Conservation (phyloP, 192 early-diverging fungal genomes). For the Gaertneriomyces semiglobifer region DNA sequence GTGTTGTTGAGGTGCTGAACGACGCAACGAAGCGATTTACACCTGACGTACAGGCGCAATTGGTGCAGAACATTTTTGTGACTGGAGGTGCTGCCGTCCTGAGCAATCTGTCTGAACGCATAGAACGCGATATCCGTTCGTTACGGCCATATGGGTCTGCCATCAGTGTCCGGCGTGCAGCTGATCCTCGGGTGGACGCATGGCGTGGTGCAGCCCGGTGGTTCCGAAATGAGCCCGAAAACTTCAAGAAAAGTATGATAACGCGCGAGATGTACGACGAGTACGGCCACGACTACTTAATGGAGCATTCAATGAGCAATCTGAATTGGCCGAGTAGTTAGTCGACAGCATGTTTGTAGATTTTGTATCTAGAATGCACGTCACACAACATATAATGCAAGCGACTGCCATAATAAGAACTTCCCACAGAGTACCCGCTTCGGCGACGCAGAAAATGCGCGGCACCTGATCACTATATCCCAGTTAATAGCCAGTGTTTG, state of each 20-base stretch:
- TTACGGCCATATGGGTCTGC: constrained; percentile 60
- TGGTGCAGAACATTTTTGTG: constrained; percentile 67
- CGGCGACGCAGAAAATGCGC: no score
- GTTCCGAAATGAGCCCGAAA: constrained; percentile 35
- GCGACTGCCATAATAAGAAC: no score
- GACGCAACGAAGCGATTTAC: constrained; percentile 32
- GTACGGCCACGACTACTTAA: constrained; percentile 77
- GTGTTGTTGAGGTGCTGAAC: constrained; percentile 62
- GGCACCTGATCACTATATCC: no score
- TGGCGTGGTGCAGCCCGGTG: constrained; percentile 84
- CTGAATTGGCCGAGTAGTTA: constrained; percentile 35
- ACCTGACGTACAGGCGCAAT: constrained; percentile 28
- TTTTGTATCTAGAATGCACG: not conserved
- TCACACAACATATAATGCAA: not conserved
- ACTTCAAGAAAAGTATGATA: constrained; percentile 48
- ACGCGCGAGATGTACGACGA: constrained; percentile 77
- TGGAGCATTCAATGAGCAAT: constrained; percentile 81
- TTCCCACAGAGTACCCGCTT: no score
- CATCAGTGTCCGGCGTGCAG: constrained; percentile 57
- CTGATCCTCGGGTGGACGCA: constrained; percentile 71
- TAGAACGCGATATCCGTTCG: constrained; percentile 58
- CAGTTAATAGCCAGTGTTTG: no score
- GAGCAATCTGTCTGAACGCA: constrained; percentile 62
- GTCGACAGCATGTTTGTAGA: not conserved
- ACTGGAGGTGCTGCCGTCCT: constrained; percentile 74